phyloP scores from a whole-genome alignment of 305 asterid genomes.

The Fraxinus platypoda region DNA sequence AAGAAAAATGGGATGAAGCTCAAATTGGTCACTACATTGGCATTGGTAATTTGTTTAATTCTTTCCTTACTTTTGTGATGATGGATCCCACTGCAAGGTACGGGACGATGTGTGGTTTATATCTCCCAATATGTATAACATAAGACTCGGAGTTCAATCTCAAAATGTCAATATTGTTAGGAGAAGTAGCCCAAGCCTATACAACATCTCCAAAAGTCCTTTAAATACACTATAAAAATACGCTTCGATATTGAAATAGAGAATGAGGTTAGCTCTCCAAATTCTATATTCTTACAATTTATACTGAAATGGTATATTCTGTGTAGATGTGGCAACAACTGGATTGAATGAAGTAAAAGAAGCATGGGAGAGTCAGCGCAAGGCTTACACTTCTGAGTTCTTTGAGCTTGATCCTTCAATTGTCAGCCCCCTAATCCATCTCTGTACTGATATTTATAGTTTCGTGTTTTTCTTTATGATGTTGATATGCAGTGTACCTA shows the following conservation, averaged over 20 bases:
- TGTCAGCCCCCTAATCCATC: constrained; percentile 46
- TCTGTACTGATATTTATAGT: not conserved
- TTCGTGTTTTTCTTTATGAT: not conserved
- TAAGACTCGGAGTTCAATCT: not conserved
- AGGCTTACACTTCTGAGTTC: constrained; percentile 84
- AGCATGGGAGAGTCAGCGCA: constrained; percentile 92
- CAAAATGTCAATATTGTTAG: not conserved
- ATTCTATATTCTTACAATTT: not conserved
- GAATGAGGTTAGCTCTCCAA: not conserved
- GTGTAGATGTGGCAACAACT: constrained; percentile 69
- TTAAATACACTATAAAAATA: not conserved
- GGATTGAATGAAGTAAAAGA: constrained; percentile 76
- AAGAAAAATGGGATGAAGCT: constrained; percentile 88
- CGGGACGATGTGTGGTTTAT: not conserved
- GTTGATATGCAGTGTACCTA: not conserved
- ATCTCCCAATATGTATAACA: not conserved
- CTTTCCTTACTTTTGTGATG: not conserved
- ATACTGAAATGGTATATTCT: not conserved
- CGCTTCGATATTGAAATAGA: not conserved
- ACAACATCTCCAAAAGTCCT: not conserved
- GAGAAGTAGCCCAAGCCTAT: not conserved
- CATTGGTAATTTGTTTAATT: constrained; percentile 48
- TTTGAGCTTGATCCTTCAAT: constrained; percentile 80
- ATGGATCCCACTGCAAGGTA: not conserved
- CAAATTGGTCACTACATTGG: constrained; percentile 96